Base-by-base conservation (phyloP, 1,284 basidiomycete species). In the Pseudozyma hubeiensis region DNA sequence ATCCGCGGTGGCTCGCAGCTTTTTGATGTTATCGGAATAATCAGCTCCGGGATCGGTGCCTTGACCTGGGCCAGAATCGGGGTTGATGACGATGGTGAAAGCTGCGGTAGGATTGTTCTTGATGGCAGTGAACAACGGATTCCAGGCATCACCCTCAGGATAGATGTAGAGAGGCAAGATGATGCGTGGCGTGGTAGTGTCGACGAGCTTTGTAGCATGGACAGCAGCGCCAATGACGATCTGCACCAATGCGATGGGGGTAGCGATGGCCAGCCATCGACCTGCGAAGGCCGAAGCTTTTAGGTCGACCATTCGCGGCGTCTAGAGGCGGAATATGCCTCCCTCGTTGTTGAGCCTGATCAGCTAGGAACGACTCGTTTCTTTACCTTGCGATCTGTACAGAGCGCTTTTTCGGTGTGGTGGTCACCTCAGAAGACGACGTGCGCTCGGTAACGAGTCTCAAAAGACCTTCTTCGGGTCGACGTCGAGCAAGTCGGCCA, bases 161-260 rank as follows among this genome's bases (percentile, higher is more conserved):
- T 65, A 65, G 63, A 59, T 44, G 56, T 65, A 65, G 14, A 65
- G 56, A 7, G 63, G 63, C 1, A 65, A 41, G 31, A 65, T 31
- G 47, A 65, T 59, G 46, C 63, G 62, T 24, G 62, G 55, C 6
- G 46, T 58, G 11, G 45, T 64, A 0, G 55, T 58, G 35, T 49
- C 51, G 34, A 49, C 34, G 9, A 37, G 35, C 8, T 14, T 37
- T 24, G 24, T 37, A 37, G 48, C 6, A 14, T 50, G 4, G 33
- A 39, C 13, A 29, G 48, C 11, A 5, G 34, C 41, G 6, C 41
- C 41, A n/a, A 40, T 44, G 29, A 58, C 62, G 9, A 34, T 39
- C 24, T 64, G 62, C 6, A 64, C 19, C n/a, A 64, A 31, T 1
- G 55, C 46, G 14, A 51, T n/a, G 7, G 58, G 50, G 33, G 56